Evolutionary conservation across 768 basidiomycete genomes (phyloP), one percentile per base, ranked within the genome.

Genomic region (Agaricus blazei): DNA sequence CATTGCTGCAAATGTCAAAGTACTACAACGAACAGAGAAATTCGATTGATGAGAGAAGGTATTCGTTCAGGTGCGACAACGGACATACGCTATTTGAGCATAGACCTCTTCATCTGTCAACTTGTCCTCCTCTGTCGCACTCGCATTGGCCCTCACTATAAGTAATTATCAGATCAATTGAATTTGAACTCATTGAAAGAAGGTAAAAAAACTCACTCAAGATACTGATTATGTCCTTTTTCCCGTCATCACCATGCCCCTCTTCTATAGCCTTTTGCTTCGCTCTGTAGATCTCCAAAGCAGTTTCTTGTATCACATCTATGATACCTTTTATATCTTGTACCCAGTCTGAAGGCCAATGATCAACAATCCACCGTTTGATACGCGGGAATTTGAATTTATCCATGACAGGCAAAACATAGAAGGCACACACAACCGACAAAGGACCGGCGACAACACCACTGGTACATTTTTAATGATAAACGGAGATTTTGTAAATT

Each of bases 191-290:
- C 26, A 4, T 3, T 15, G 11, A 19, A 8, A 34, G 4, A 5
- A 28, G 11, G 1, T 9, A 29, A 40, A 31, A 15, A 31, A 9
- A 52, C 75, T 41, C 54, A 79, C 78, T 62, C 29, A 78, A 60
- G 28, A 75, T 63, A 59, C 73, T 78, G 51, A 78, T 69, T 12
- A 80, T 67, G 58, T 78, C 77, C 50, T 72, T 73, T 7, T 49
- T 53, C 12, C 1, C 3, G 23, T 52, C 15, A 29, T 52, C 51
- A 23, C 31, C 65, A 15, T 74, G 70, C 12, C 72, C 74, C 26
- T 63, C 58, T 23, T 58, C 58, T 2, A 76, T 50, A 1, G 69
- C 66, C n/a, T 48, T 59, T 51, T 70, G 72, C 63, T 76, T 75
- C 38, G 63, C 59, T 19, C 65, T 46, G 28, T 68, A 70, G 4